A percentile compares a stretch with the other conserved stretches of the same genome.
phyloP scores from a whole-genome alignment of 2,329 filamentous ascomycete species.

The Cladosporium halotolerans region DNA sequence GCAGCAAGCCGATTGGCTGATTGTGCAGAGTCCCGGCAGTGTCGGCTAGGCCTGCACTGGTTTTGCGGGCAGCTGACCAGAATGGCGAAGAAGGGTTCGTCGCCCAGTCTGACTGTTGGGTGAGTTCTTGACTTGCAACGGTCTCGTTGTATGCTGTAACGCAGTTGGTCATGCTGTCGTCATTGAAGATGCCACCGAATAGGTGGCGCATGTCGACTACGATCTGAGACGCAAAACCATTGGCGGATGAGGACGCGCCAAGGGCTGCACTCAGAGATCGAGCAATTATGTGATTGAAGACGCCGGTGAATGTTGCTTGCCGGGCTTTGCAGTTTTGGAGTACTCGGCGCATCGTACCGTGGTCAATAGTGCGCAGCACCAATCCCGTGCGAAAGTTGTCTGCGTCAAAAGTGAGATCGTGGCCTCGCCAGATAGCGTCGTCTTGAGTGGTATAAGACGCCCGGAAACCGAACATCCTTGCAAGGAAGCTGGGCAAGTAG shows the following conservation, averaged over 20 bases:
- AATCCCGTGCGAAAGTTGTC: conserved; percentile 25
- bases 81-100: background rate
- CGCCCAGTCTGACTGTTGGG: conserved; percentile 5
- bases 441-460: background rate
- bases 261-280: conserved; percentile 33
- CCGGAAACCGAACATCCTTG: background rate
- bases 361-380: conserved; percentile 28
- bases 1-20: conserved; percentile 39
- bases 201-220: conserved; percentile 37
- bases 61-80: conserved; percentile 32
- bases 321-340: conserved; percentile 29
- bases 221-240: conserved; percentile 34
- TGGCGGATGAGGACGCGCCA: conserved; percentile 12
- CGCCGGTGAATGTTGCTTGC: conserved; percentile 37
- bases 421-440: conserved; percentile 4
- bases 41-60: conserved; percentile 30
- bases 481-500: background rate
- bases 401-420: background rate
- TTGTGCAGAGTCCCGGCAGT: conserved; percentile 30
- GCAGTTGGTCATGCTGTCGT: conserved; percentile 34
- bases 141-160: conserved; percentile 18
- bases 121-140: background rate
- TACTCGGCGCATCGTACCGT: conserved; percentile 22
- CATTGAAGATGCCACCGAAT: conserved; percentile 24
- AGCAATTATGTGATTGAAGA: conserved; percentile 37